Evolutionary conservation across 2,329 filamentous ascomycete genomes (phyloP).

Genomic region (Stylonectria norvegica): DNA sequence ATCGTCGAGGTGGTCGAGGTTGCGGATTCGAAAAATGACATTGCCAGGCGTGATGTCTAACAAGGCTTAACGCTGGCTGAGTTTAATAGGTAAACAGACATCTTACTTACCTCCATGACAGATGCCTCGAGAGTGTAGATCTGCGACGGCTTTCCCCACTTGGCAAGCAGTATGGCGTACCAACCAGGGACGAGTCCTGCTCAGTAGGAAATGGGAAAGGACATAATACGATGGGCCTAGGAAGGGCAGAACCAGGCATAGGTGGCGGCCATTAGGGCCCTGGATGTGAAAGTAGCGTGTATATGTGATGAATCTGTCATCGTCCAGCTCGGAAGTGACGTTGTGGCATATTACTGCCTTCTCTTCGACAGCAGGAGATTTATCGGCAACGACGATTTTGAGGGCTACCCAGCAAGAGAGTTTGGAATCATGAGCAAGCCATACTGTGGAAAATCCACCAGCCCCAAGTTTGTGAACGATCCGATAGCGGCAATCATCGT

Average conservation of each 20-base stretch:
- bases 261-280: slow-evolving; percentile 24
- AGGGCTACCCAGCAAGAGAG: slow-evolving; percentile 19
- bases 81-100: neutral
- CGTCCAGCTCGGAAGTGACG: slow-evolving; percentile 4
- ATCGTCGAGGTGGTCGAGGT: slow-evolving; percentile 6
- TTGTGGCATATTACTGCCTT: slow-evolving; percentile 2
- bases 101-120: slow-evolving; percentile 25
- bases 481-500: slow-evolving; percentile 38
- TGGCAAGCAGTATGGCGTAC: slow-evolving; percentile 8
- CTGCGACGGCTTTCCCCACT: slow-evolving; percentile 16
- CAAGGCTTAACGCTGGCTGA: too few relatives aligned
- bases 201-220: slow-evolving; percentile 11
- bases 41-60: slow-evolving; percentile 18
- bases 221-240: slow-evolving; percentile 16
- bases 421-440: slow-evolving; percentile 36
- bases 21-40: slow-evolving; percentile 14
- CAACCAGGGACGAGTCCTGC: slow-evolving; percentile 15
- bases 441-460: slow-evolving; percentile 42
- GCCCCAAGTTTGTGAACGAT: slow-evolving; percentile 41
- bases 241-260: slow-evolving; percentile 25
- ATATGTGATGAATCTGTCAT: too few relatives aligned
- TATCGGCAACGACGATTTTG: slow-evolving; percentile 20
- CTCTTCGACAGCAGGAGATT: slow-evolving; percentile 9
- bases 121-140: slow-evolving; percentile 19
- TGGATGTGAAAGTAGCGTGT: slow-evolving; percentile 17